These are phyloP conservation scores for Rhizopogon roseolus DNA, from an alignment of 768 basidiomycete genomes.

Conservation along the genomic window DNA sequence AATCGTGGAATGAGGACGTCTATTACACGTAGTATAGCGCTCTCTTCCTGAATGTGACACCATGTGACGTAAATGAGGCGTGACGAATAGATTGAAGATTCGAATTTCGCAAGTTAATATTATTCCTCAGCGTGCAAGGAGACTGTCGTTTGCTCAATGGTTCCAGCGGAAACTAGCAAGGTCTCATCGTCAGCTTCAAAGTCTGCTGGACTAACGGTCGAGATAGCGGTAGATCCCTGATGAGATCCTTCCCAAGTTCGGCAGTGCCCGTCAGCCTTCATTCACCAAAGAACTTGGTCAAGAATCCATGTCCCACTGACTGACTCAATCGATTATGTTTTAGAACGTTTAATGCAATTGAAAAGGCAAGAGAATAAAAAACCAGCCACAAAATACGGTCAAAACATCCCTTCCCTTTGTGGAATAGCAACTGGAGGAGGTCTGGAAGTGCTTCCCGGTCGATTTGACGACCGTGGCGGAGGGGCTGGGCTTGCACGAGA, in stretches of 20 bases:
- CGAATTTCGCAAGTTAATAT: no score
- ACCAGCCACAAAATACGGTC: conserved; percentile 9
- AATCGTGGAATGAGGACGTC: conserved; percentile 17
- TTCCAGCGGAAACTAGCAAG: not conserved
- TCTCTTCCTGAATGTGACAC: not conserved
- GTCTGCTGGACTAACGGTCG: no score
- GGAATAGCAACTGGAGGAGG: conserved; percentile 50
- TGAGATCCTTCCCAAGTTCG: no score
- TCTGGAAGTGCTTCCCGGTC: conserved; percentile 54
- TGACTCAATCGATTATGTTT: not conserved
- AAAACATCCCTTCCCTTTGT: conserved; percentile 62
- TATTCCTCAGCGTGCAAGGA: no score
- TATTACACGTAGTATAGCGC: conserved; percentile 7
- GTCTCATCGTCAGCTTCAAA: conserved; percentile 1
- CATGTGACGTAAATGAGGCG: not conserved
- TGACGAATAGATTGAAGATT: not conserved
- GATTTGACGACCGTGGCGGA: conserved; percentile 61
- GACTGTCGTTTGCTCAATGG: not conserved
- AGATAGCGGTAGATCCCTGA: no score
- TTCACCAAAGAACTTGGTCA: no score
- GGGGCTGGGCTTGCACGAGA: conserved; percentile 40
- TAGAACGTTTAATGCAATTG: not conserved
- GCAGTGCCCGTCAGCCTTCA: no score
- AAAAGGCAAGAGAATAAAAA: not conserved
- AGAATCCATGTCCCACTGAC: no score